Conservation (phyloP, 2,329 filamentous ascomycete species). For the Hymenoscyphus fraxineus region DNA sequence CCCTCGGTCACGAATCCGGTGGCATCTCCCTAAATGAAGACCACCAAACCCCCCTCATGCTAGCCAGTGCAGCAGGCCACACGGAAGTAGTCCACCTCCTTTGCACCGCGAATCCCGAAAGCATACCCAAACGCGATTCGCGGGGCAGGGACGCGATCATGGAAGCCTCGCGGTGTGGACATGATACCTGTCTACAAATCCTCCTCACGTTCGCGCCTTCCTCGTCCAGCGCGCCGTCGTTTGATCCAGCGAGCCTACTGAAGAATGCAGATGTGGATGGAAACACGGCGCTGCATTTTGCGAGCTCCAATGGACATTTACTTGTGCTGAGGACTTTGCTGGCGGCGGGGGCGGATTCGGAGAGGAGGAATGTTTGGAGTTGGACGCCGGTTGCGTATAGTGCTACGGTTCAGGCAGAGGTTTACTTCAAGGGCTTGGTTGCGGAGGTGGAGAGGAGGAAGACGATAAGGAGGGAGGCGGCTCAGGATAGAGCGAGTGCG, state of each 20-base stretch:
- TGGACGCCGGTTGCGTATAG: constrained; percentile 85
- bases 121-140: constrained; percentile 54
- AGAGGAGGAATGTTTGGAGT: constrained; percentile 68
- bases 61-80: constrained; percentile 67
- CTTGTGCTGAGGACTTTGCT: constrained; percentile 73
- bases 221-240: neutral
- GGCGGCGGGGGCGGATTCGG: constrained; percentile 71
- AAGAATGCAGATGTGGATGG: constrained; percentile 63
- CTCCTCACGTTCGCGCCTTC: constrained; percentile 56
- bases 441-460: constrained; percentile 65
- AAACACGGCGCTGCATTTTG: constrained; percentile 87
- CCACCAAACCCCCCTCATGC: constrained; percentile 77
- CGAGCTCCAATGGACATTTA: constrained; percentile 75
- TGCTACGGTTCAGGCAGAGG: constrained; percentile 76
- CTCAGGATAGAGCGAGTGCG: constrained; percentile 13
- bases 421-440: constrained; percentile 76
- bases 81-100: constrained; percentile 72
- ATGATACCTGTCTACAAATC: constrained; percentile 63
- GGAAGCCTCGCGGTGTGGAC: constrained; percentile 57
- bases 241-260: constrained; percentile 34
- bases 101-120: constrained; percentile 54
- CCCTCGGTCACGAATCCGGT: constrained; percentile 66
- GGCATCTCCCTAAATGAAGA: constrained; percentile 74
- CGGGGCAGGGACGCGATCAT: constrained; percentile 70
- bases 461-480: constrained; percentile 37